Conservation (phyloP, 2,329 filamentous ascomycete genomes). For the Colletotrichum caudatum region DNA sequence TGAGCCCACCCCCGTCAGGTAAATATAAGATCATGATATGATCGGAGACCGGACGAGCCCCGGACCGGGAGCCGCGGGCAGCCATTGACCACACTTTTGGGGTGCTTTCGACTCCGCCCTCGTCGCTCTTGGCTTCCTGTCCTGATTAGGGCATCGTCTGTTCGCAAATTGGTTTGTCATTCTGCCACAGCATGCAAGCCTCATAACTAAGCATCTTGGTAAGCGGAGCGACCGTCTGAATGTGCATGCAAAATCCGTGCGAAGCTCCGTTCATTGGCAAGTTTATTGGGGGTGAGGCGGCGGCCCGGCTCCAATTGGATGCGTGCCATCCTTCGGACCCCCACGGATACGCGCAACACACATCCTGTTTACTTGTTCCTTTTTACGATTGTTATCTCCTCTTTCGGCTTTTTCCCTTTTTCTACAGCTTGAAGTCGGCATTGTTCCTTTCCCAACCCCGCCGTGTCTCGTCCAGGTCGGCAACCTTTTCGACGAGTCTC, state of each 20-base stretch:
- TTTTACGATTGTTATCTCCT: not conserved
- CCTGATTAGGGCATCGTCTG: conserved; percentile 26
- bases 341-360: conserved; percentile 3
- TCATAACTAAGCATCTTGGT: conserved; percentile 41
- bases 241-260: conserved; percentile 12
- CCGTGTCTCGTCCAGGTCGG: conserved; percentile 66
- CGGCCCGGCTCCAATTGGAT: conserved; percentile 15
- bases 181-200: conserved; percentile 34
- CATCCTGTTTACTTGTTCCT: not conserved
- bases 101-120: conserved; percentile 8
- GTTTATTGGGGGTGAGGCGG: conserved; percentile 18
- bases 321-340: conserved; percentile 4
- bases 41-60: too few species aligned
- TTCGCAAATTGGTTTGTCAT: conserved; percentile 39
- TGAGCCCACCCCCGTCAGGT: not conserved
- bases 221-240: conserved; percentile 14
- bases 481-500: conserved; percentile 76
- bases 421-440: conserved; percentile 80
- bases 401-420: not conserved
- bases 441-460: conserved; percentile 78
- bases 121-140: conserved; percentile 12
- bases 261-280: conserved; percentile 27
- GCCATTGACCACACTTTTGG: not conserved
- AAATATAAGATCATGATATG: not conserved
- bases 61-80: conserved; percentile 11